A percentile compares a stretch with the other conserved stretches of the same genome.
Conservation (phyloP, 148 eudicot species). For the Pharnaceum exiguum region DNA sequence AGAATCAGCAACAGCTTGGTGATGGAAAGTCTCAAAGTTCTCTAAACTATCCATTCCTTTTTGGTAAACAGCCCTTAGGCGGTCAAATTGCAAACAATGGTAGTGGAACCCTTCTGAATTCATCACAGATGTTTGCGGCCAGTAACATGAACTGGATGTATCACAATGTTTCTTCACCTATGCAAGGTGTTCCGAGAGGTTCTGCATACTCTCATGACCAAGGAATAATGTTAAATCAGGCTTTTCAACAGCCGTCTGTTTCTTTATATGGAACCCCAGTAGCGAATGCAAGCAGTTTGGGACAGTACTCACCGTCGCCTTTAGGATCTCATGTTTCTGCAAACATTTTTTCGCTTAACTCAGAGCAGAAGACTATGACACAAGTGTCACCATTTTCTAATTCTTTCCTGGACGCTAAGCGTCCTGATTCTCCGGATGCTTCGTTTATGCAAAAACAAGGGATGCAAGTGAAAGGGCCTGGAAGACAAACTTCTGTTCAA, state of each 20-base stretch:
- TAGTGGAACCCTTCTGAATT: slow-evolving; percentile 29
- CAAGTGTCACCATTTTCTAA: slow-evolving; percentile 16
- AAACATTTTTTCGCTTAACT: not conserved
- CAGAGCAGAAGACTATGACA: slow-evolving; percentile 16
- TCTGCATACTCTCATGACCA: slow-evolving; percentile 21
- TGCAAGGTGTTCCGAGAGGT: slow-evolving; percentile 22
- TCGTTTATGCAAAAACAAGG: slow-evolving; percentile 19
- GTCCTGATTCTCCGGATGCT: slow-evolving; percentile 29
- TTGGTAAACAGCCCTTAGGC: slow-evolving; percentile 25
- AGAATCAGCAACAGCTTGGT: slow-evolving; percentile 47
- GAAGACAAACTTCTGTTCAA: slow-evolving; percentile 25
- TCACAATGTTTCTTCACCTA: slow-evolving; percentile 27
- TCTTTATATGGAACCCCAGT: slow-evolving; percentile 46
- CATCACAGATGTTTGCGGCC: slow-evolving; percentile 27
- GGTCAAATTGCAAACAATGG: slow-evolving; percentile 24
- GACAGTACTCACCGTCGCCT: slow-evolving; percentile 23
- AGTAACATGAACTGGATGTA: slow-evolving; percentile 40
- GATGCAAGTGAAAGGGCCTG: slow-evolving; percentile 24
- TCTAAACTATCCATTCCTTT: slow-evolving; percentile 29
- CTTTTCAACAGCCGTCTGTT: slow-evolving; percentile 25
- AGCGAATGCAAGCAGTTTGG: slow-evolving; percentile 12
- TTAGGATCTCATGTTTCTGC: slow-evolving; percentile 10
- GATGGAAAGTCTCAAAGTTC: slow-evolving; percentile 37
- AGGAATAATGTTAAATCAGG: slow-evolving; percentile 25
- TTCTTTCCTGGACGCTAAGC: slow-evolving; percentile 22